phyloP scores from a whole-genome alignment of 306 rosid species.

The Albizia julibrissin region DNA sequence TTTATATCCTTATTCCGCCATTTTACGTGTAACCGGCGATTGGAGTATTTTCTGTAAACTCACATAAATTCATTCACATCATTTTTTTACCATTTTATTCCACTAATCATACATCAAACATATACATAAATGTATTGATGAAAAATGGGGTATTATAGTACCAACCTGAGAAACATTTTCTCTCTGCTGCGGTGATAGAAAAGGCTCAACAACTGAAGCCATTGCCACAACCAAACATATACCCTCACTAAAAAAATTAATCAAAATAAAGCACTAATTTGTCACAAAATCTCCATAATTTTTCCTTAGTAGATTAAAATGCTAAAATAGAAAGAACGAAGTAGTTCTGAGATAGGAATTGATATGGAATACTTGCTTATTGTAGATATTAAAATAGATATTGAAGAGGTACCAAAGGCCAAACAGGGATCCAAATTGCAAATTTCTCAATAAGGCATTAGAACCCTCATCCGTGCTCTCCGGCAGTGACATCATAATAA shows the following conservation, averaged over 20 bases:
- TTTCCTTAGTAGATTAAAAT: not conserved
- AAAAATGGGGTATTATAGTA: too few relatives aligned
- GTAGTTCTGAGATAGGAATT: not conserved
- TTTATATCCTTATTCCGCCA: too few relatives aligned
- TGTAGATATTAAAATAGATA: conserved; percentile 92
- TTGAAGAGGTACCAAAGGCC: conserved; percentile 94
- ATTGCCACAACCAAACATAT: conserved; percentile 66
- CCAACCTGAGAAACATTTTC: conserved; percentile 59
- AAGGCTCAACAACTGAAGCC: conserved; percentile 91
- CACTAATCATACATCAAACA: too few relatives aligned
- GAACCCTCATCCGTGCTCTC: conserved; percentile 48
- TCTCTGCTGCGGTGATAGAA: conserved; percentile 62
- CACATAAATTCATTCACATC: too few relatives aligned
- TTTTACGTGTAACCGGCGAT: too few relatives aligned
- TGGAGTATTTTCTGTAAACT: too few relatives aligned
- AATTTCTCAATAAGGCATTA: conserved; percentile 50
- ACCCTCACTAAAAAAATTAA: too few relatives aligned
- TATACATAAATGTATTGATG: too few relatives aligned
- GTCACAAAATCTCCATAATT: not conserved
- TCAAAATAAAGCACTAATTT: too few relatives aligned
- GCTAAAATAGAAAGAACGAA: not conserved
- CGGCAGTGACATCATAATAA: too few relatives aligned
- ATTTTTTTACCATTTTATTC: too few relatives aligned
- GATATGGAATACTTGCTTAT: conserved; percentile 68
- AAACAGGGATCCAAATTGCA: conserved; percentile 75